These are phyloP conservation scores for Tolypocladium tropicale DNA, from an alignment of 2,329 filamentous ascomycete species.

Conservation along the genomic window DNA sequence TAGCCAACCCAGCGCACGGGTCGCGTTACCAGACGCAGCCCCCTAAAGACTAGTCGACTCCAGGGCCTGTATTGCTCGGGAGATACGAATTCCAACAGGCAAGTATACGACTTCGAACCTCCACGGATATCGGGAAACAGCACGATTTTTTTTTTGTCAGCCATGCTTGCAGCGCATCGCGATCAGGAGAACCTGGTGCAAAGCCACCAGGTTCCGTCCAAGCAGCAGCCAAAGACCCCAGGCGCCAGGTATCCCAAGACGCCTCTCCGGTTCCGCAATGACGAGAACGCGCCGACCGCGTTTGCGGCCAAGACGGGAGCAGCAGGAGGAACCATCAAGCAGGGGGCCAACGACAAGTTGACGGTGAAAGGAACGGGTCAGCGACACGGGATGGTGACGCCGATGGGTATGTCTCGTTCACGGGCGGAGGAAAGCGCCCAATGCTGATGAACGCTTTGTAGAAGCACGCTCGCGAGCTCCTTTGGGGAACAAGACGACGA, in stretches of 20 bases:
- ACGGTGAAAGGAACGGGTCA: slow-evolving; percentile 36
- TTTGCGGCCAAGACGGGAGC: slow-evolving; percentile 32
- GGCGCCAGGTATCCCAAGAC: slow-evolving; percentile 70
- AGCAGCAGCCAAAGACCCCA: slow-evolving; percentile 76
- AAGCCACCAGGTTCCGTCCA: slow-evolving; percentile 61
- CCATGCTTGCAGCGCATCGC: slow-evolving; percentile 66
- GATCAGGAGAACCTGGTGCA: slow-evolving; percentile 86
- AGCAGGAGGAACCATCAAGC: slow-evolving; percentile 41
- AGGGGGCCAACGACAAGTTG: slow-evolving; percentile 38
- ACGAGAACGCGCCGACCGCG: slow-evolving; percentile 60
- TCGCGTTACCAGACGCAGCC: slow-evolving; percentile 5
- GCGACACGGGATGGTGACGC: slow-evolving; percentile 59
- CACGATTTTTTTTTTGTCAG: not conserved
- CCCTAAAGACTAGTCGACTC: slow-evolving; percentile 8
- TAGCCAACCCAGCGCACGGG: slow-evolving; percentile 10
- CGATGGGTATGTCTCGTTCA: slow-evolving; percentile 52
- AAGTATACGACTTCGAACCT: not conserved
- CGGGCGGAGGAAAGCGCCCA: not conserved
- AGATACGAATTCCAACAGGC: not conserved
- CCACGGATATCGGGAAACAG: not conserved
- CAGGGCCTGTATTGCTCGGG: not conserved
- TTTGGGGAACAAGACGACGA: slow-evolving; percentile 91
- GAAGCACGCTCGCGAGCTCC: slow-evolving; percentile 58
- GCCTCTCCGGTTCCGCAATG: slow-evolving; percentile 68
- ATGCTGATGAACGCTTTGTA: slow-evolving; percentile 9